These are phyloP conservation scores for Penstemon barbatus DNA, from an alignment of 257 asterid genomes.

Conservation along the genomic window DNA sequence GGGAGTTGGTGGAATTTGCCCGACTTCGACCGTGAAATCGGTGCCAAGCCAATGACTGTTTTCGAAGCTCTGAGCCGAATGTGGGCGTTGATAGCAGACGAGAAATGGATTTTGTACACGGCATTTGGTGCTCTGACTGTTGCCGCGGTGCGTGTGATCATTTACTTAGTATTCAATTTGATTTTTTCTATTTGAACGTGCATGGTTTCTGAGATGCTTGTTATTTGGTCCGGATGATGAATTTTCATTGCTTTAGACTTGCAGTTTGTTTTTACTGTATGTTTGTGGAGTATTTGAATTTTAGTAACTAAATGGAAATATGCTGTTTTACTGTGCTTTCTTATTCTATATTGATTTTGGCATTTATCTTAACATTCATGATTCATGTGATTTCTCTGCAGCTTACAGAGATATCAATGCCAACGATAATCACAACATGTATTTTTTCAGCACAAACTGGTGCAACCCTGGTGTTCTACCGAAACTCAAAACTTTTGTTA, in stretches of 20 bases:
- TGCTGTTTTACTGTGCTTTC: neutral
- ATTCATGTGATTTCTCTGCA: slow-evolving; percentile 26
- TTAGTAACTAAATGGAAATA: neutral
- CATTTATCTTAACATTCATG: neutral
- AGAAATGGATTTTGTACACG: slow-evolving; percentile 45
- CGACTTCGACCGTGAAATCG: slow-evolving; percentile 25
- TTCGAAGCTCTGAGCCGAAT: slow-evolving; percentile 40
- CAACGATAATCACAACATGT: slow-evolving; percentile 44
- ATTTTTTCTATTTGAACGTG: neutral
- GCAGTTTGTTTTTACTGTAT: neutral
- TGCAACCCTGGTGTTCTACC: slow-evolving; percentile 37
- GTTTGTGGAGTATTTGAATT: neutral
- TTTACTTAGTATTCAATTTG: neutral
- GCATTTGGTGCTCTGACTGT: slow-evolving; percentile 44
- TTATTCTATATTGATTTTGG: neutral
- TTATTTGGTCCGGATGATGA: neutral
- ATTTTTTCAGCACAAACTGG: slow-evolving; percentile 56
- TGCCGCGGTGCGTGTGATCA: slow-evolving; percentile 44
- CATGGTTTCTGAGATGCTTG: neutral
- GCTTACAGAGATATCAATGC: slow-evolving; percentile 54
- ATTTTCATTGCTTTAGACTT: neutral
- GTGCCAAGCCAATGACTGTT: slow-evolving; percentile 37
- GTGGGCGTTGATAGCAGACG: slow-evolving; percentile 47
- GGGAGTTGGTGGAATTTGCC: slow-evolving; percentile 51
- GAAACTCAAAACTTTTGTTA: slow-evolving; percentile 35